Evolutionary conservation across 1,284 basidiomycete genomes (phyloP).

Genomic region (Calocybe gambosa): DNA sequence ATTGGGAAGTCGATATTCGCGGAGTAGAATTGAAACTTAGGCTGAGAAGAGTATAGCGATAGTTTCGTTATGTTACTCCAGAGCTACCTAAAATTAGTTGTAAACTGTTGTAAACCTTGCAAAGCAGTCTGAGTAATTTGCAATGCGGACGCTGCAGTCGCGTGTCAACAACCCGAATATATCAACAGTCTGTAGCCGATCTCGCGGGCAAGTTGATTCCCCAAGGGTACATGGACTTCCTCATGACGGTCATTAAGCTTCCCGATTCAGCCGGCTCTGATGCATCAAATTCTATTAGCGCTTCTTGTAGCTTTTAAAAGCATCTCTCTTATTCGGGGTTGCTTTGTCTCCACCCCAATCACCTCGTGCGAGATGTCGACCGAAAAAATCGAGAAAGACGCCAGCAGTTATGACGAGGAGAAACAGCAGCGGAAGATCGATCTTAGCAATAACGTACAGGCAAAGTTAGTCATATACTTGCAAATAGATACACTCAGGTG

Average conservation of each 20-base stretch:
- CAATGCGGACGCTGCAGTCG: too few species aligned
- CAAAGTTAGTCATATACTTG: conserved; percentile 24
- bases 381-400: conserved; percentile 14
- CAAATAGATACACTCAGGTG: background rate
- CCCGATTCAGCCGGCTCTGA: conserved; percentile 9
- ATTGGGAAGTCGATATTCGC: too few species aligned
- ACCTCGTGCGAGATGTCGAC: conserved; percentile 11
- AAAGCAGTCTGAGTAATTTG: too few species aligned
- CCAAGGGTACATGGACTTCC: background rate
- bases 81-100: too few species aligned
- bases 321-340: background rate
- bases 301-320: conserved; percentile 9
- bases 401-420: conserved; percentile 10
- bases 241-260: background rate
- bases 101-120: too few species aligned
- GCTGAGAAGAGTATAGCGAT: too few species aligned
- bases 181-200: background rate
- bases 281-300: conserved; percentile 2
- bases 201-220: background rate
- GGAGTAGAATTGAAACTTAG: too few species aligned
- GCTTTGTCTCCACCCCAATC: background rate
- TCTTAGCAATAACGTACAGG: conserved; percentile 34
- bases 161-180: too few species aligned
- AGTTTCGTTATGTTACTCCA: too few species aligned
- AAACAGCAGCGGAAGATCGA: conserved; percentile 21